Evolutionary conservation across 805 yeast species (phyloP), one percentile per base, ranked within the genome.

Genomic region (Lachancea sp.): DNA sequence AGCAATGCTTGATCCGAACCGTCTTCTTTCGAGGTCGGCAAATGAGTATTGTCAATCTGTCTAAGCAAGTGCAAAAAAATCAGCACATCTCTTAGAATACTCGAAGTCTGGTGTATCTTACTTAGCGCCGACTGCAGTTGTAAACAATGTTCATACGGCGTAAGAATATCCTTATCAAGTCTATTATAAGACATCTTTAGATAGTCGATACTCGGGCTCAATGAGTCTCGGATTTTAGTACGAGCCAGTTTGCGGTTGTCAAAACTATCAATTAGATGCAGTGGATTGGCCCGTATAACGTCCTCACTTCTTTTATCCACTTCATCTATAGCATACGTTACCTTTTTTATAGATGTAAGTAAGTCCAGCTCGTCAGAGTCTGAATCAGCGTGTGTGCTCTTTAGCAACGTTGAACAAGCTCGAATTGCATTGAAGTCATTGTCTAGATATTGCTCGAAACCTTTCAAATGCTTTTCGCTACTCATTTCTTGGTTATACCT

Each of bases 101-200:
- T 55, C 4, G 62, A 53, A 5, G 64, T 58, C 41, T 60, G 64
- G 40, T 60, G 63, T 18, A 60, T 49, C 38, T 59, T 60, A 43
- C 54, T 51, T 21, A 59, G 45, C 4, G 55, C 60, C n/a, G 43
- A 39, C 40, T 59, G 64, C 19, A 60, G 36, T 39, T 46, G 56
- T 20, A 52, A 53, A 3, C 61, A 56, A 20, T 45, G 48, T 38
- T 55, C 58, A 37, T 55, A 58, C 6, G 64, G 63, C 23, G 44
- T 41, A 29, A 60, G 25, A 2, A 60, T 49, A 22, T 60, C 61
- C 12, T 48, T 46, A 15, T 57, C 48, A 16, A 60, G 42, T 40
- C 64, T 55, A n/a, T 54, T 48, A 32, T 58, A 58, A 2, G 64
- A 59, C 35, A 59, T 45, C 20, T 54, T 46, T 20, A 60, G 31